Percentiles rank a stretch among this genome's conserved stretches.
These are phyloP conservation scores for Calonectria hawksworthii DNA, from an alignment of 2,329 filamentous ascomycete species.

Conservation along the genomic window DNA sequence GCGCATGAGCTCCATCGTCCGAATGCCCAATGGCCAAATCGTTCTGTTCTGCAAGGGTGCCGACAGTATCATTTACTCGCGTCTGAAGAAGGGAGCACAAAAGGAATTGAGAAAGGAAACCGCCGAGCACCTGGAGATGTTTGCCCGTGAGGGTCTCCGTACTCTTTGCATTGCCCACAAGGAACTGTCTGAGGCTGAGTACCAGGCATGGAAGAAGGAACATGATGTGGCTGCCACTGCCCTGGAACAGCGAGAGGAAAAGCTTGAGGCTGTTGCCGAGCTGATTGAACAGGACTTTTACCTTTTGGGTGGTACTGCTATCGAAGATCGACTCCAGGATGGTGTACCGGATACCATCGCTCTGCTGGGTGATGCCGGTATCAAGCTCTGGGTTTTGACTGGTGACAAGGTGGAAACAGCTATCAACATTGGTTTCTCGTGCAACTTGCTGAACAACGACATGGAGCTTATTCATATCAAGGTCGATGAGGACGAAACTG, in stretches of 20 bases:
- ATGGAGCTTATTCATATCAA: constrained; percentile 97
- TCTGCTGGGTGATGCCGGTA: constrained; percentile 90
- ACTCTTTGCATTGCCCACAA: constrained; percentile 94
- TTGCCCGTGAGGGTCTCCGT: constrained; percentile 93
- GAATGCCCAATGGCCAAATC: constrained; percentile 92
- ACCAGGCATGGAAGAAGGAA: constrained; percentile 85
- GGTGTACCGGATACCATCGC: constrained; percentile 97
- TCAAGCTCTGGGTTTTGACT: constrained; percentile 98
- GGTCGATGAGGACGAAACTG: constrained; percentile 78
- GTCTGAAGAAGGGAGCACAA: constrained; percentile 88
- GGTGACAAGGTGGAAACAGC: constrained; percentile 99
- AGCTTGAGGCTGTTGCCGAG: constrained; percentile 90
- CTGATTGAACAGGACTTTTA: constrained; percentile 91
- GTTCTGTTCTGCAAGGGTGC: constrained; percentile 97
- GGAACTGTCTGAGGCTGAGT: constrained; percentile 85
- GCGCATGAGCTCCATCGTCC: constrained; percentile 96
- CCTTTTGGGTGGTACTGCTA: constrained; percentile 93
- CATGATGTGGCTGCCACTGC: constrained; percentile 90
- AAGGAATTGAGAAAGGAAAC: constrained; percentile 85
- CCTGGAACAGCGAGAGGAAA: constrained; percentile 90
- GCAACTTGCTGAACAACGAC: constrained; percentile 95
- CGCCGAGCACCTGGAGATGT: constrained; percentile 96
- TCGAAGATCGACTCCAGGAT: constrained; percentile 96
- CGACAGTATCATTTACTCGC: constrained; percentile 96
- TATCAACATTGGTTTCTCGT: constrained; percentile 99